Percentiles rank a stretch among this genome's conserved stretches.
These are phyloP conservation scores for Talaromyces sp. DNA, from an alignment of 2,329 filamentous ascomycete genomes.

Conservation along the genomic window DNA sequence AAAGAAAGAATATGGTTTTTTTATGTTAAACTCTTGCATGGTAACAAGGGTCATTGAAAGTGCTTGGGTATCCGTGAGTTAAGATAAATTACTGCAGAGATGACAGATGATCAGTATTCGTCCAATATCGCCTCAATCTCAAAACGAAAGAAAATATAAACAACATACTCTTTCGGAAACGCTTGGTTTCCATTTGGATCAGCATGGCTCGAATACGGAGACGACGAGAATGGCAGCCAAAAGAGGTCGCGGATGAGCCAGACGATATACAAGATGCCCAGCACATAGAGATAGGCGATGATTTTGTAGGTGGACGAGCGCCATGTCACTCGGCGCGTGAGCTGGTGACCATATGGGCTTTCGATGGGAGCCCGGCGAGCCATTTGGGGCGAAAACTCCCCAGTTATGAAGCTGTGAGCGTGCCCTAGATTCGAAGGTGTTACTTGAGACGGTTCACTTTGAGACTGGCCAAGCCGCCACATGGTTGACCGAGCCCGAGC, in stretches of 20 bases:
- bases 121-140: not conserved
- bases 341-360: conserved; percentile 34
- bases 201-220: conserved; percentile 1
- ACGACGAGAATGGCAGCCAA: conserved; percentile 29
- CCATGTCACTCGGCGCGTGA: conserved; percentile 39
- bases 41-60: not conserved
- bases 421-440: conserved; percentile 26
- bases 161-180: not conserved
- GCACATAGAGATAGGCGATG: conserved; percentile 36
- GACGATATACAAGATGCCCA: conserved; percentile 36
- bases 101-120: not conserved
- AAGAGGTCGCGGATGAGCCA: conserved; percentile 38
- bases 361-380: conserved; percentile 35
- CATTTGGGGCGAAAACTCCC: conserved; percentile 7
- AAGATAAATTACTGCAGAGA: not conserved
- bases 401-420: conserved; percentile 27
- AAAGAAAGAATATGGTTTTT: not conserved
- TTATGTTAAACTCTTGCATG: not conserved
- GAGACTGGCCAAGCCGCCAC: conserved; percentile 34
- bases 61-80: not conserved
- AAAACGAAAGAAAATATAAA: not conserved
- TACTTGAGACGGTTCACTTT: conserved; percentile 28
- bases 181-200: not conserved
- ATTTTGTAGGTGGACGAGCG: conserved; percentile 40
- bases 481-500: conserved; percentile 18